Evolutionary conservation across 2,329 filamentous ascomycete species (phyloP).

Genomic region (Exophiala viscosa): DNA sequence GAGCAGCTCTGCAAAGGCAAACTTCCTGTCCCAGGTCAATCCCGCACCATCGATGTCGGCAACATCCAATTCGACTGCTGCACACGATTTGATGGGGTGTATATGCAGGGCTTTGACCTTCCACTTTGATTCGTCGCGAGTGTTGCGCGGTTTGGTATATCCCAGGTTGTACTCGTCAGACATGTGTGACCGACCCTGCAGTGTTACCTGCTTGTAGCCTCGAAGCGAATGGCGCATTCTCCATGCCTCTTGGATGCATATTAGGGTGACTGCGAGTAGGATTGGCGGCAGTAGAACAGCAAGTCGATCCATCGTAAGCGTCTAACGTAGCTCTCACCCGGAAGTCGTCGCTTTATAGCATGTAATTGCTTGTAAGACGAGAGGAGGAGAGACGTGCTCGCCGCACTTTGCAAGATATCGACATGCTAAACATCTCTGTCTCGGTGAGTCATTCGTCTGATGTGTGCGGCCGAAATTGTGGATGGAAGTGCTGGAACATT

Average conservation of each 20-base stretch:
- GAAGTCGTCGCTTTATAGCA: no score
- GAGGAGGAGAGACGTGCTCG: no score
- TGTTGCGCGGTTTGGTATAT: conserved; percentile 37
- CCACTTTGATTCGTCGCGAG: conserved; percentile 38
- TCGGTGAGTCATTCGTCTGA: no score
- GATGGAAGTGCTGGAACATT: no score
- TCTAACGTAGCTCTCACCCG: no score
- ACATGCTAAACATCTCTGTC: no score
- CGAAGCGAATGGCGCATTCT: conserved; percentile 16
- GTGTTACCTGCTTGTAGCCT: conserved; percentile 53
- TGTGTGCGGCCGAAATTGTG: no score
- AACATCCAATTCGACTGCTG: conserved; percentile 66
- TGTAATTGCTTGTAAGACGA: no score
- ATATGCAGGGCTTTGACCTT: conserved; percentile 67
- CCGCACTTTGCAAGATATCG: no score
- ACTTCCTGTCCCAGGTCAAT: conserved; percentile 75
- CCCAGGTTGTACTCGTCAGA: conserved; percentile 54
- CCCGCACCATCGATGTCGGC: conserved; percentile 65
- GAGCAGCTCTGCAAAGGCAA: conserved; percentile 70
- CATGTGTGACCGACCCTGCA: conserved; percentile 50
- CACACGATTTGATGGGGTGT: conserved; percentile 81
- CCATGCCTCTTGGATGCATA: conserved; percentile 9
- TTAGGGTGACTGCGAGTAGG: conserved; percentile 7
- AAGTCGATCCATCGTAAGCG: conserved; percentile 6
- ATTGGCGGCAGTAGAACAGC: conserved; percentile 5